phyloP scores from a whole-genome alignment of 768 basidiomycete species.

The Tylopilus felleus region DNA sequence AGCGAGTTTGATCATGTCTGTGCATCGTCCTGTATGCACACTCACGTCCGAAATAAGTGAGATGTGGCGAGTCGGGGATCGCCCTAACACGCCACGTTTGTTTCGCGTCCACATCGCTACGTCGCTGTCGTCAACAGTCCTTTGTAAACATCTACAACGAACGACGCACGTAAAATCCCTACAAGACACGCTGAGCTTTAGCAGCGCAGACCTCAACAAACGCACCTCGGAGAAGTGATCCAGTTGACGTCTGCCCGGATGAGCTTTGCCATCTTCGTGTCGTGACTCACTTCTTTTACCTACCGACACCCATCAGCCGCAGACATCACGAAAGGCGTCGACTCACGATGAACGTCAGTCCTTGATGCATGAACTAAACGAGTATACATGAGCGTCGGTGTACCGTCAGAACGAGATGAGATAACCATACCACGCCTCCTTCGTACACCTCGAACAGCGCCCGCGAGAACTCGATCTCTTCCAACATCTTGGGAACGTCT shows the following conservation, averaged over 20 bases:
- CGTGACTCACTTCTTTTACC: conserved; percentile 81
- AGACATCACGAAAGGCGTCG: not conserved
- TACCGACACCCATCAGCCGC: conserved; percentile 25
- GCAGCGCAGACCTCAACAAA: not conserved
- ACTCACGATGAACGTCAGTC: conserved; percentile 71
- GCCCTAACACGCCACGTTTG: conserved; percentile 73
- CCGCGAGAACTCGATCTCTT: conserved; percentile 80
- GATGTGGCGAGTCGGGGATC: conserved; percentile 51
- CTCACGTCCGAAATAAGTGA: conserved; percentile 72
- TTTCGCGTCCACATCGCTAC: conserved; percentile 71
- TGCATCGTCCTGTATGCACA: conserved; percentile 4
- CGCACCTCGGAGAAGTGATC: conserved; percentile 68
- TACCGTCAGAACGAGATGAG: not conserved
- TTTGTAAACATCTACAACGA: not conserved
- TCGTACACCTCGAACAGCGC: conserved; percentile 89
- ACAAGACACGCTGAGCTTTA: not conserved
- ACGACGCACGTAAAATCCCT: conserved; percentile 72
- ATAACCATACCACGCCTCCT: conserved; percentile 66
- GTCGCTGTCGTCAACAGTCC: not conserved
- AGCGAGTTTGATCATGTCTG: not conserved
- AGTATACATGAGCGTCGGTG: conserved; percentile 2
- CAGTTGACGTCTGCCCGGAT: conserved; percentile 78
- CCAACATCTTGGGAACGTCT: conserved; percentile 46
- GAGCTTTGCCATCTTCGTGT: conserved; percentile 67
- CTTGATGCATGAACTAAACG: conserved; percentile 82